These are phyloP conservation scores for Colletotrichum sublineola DNA, from an alignment of 2,329 filamentous ascomycete genomes.

Conservation along the genomic window DNA sequence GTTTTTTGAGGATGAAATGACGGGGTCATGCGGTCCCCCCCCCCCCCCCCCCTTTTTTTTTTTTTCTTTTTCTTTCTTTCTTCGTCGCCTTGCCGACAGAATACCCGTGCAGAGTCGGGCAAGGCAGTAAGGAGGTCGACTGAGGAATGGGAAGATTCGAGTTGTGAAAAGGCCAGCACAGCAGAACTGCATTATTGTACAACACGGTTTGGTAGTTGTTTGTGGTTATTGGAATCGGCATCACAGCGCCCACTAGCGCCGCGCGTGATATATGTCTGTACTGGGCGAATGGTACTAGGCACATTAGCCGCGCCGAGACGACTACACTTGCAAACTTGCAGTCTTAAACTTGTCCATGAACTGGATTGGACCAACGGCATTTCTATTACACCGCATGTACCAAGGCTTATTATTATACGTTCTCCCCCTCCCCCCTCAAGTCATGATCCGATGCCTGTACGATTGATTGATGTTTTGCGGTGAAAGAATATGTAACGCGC, in stretches of 20 bases:
- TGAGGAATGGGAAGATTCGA: not conserved
- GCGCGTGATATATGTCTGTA: too few species aligned
- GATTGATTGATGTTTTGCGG: slow-evolving; percentile 17
- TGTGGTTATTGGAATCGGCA: not conserved
- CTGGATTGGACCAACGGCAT: slow-evolving; percentile 3
- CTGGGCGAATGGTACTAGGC: too few species aligned
- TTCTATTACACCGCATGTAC: slow-evolving; percentile 38
- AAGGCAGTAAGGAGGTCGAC: not conserved
- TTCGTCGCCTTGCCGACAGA: slow-evolving; percentile 1
- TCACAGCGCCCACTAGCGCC: not conserved
- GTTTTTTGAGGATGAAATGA: not conserved
- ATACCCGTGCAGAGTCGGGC: slow-evolving; percentile 3
- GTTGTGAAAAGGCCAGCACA: not conserved
- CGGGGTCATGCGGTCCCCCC: fast-evolving
- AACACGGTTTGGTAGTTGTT: not conserved
- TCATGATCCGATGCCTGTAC: slow-evolving; percentile 9
- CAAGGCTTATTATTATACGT: slow-evolving; percentile 2
- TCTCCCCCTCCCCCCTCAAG: not conserved
- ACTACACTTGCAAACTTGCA: not conserved
- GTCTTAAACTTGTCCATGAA: not conserved
- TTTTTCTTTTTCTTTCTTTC: not conserved
- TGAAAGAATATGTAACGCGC: slow-evolving; percentile 16
- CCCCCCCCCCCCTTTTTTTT: too few species aligned
- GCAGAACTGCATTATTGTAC: not conserved
- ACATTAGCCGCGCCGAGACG: not conserved